These are phyloP conservation scores for Pseudovirgaria hyperparasitica DNA, from an alignment of 2,329 filamentous ascomycete species.

Conservation along the genomic window DNA sequence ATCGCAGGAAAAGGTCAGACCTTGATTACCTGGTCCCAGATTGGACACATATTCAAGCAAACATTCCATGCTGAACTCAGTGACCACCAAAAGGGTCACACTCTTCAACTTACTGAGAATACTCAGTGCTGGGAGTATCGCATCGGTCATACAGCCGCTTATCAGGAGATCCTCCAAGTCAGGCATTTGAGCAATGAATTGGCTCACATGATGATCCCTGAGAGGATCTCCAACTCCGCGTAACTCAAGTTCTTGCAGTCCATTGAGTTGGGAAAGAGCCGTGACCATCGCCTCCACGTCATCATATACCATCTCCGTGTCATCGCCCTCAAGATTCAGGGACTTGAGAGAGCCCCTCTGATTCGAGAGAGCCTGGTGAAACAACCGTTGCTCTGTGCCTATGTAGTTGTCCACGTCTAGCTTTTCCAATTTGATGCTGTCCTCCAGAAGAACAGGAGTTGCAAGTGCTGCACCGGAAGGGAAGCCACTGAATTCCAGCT, in stretches of 20 bases:
- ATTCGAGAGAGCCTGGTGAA: slow-evolving; percentile 39
- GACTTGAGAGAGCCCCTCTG: slow-evolving; percentile 39
- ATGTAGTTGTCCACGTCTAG: slow-evolving; percentile 38
- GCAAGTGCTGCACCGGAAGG: slow-evolving; percentile 40
- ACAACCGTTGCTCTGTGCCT: slow-evolving; percentile 35
- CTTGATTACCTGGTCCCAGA: slow-evolving; percentile 28
- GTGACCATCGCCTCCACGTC: slow-evolving; percentile 37
- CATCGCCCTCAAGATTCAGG: slow-evolving; percentile 34
- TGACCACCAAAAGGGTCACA: slow-evolving; percentile 42
- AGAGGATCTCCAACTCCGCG: slow-evolving; percentile 40
- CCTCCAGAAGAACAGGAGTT: slow-evolving; percentile 34
- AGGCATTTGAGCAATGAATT: slow-evolving; percentile 32
- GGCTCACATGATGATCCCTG: slow-evolving; percentile 34
- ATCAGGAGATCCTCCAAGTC: slow-evolving; percentile 45
- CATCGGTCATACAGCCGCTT: slow-evolving; percentile 41
- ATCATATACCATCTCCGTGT: slow-evolving; percentile 33
- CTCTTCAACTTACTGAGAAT: slow-evolving; percentile 36
- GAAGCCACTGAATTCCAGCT: slow-evolving; percentile 39
- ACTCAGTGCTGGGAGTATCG: slow-evolving; percentile 32
- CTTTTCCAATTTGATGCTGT: slow-evolving; percentile 33
- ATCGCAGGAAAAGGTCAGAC: slow-evolving; percentile 30
- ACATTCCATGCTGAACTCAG: slow-evolving; percentile 40
- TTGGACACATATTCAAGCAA: slow-evolving; percentile 33
- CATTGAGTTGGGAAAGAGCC: slow-evolving; percentile 37
- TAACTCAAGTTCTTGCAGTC: slow-evolving; percentile 42